Evolutionary conservation across 2,329 filamentous ascomycete species (phyloP).

Genomic region (Calonectria pauciramosa): DNA sequence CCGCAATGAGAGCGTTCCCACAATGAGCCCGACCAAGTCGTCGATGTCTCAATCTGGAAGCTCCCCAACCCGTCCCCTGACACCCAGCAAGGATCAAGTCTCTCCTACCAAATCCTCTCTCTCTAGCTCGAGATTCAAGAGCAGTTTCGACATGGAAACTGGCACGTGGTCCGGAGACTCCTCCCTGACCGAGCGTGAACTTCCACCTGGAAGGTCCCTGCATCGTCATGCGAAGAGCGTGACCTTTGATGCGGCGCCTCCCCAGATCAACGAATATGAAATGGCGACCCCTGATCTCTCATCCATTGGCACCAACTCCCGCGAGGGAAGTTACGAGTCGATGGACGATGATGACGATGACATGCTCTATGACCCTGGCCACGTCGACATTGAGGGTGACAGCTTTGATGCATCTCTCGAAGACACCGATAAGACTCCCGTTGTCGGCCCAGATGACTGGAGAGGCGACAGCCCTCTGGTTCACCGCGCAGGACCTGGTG

Average conservation of each 20-base stretch:
- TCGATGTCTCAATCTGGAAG: constrained; percentile 53
- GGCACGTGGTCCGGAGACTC: constrained; percentile 78
- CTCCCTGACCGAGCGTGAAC: constrained; percentile 68
- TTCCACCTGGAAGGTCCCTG: constrained; percentile 75
- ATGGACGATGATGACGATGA: constrained; percentile 81
- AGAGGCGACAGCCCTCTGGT: constrained; percentile 74
- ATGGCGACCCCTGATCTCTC: constrained; percentile 98
- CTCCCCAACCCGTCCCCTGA: constrained; percentile 49
- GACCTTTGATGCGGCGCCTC: constrained; percentile 94
- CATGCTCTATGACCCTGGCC: constrained; percentile 66
- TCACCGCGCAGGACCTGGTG: constrained; percentile 42
- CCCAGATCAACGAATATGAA: constrained; percentile 97
- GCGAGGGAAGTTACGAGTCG: constrained; percentile 93
- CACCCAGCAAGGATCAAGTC: constrained; percentile 77
- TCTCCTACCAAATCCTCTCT: constrained; percentile 94
- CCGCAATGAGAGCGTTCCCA: constrained; percentile 68
- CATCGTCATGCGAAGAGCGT: constrained; percentile 96
- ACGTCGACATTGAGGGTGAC: constrained; percentile 71
- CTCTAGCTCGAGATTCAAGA: constrained; percentile 75
- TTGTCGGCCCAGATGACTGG: constrained; percentile 98
- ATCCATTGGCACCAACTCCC: constrained; percentile 88
- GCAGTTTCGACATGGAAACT: constrained; percentile 77
- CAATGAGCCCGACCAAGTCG: constrained; percentile 67
- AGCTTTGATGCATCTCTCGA: constrained; percentile 97
- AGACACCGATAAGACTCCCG: constrained; percentile 96